phyloP scores from a whole-genome alignment of 139 green algal species.

The Chlamydomonas sphaeroides region DNA sequence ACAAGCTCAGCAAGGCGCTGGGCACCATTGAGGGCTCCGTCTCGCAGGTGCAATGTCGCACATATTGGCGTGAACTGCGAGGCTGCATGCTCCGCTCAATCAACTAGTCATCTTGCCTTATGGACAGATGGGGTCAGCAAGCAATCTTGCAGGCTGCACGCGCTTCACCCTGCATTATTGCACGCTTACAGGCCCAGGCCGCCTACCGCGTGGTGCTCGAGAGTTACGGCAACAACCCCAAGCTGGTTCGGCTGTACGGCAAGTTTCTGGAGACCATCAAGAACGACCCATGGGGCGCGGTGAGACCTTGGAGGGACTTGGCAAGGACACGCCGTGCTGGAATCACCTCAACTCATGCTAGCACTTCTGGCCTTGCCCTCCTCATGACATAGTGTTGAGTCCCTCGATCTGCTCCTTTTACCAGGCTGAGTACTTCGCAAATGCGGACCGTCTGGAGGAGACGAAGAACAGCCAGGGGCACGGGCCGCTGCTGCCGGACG shows the following conservation, averaged over 20 bases:
- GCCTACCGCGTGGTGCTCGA: slow-evolving; percentile 42
- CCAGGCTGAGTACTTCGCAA: background rate
- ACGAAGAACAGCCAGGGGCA: background rate
- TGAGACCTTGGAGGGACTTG: too few relatives aligned
- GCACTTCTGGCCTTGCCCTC: too few relatives aligned
- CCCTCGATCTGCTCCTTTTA: too few relatives aligned
- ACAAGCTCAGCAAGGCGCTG: slow-evolving; percentile 2
- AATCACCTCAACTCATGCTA: too few relatives aligned
- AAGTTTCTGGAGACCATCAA: slow-evolving; percentile 43
- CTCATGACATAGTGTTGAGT: too few relatives aligned
- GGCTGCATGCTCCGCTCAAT: too few relatives aligned
- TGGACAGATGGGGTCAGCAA: background rate
- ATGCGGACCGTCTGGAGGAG: background rate
- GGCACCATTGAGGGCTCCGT: slow-evolving; percentile 26
- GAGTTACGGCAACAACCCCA: slow-evolving; percentile 37
- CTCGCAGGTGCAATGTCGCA: background rate
- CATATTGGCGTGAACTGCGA: too few relatives aligned
- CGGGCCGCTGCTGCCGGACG: background rate
- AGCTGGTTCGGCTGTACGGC: slow-evolving; percentile 37
- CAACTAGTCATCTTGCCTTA: background rate
- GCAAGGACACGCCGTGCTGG: too few relatives aligned
- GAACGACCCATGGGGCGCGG: slow-evolving; percentile 42
- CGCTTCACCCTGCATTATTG: background rate
- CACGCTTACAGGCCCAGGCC: too few relatives aligned
- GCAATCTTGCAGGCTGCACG: too few relatives aligned